phyloP scores from a whole-genome alignment of 2,329 filamentous ascomycete species.

The Aspergillus flavus region DNA sequence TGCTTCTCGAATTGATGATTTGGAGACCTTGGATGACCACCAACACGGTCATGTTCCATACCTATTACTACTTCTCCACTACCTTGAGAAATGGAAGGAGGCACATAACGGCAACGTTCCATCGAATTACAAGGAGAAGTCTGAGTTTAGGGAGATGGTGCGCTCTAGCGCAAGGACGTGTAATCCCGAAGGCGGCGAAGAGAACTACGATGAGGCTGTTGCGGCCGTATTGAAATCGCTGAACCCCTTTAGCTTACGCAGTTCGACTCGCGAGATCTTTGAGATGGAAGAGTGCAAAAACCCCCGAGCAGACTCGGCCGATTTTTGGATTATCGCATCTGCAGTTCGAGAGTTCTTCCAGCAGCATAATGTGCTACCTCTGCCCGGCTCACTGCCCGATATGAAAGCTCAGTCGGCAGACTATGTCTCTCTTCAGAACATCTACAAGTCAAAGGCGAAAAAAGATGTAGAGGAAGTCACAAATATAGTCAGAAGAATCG shows the following conservation, averaged over 20 bases:
- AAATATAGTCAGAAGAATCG: constrained; percentile 60
- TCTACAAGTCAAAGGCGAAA: constrained; percentile 88
- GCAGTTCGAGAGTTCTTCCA: constrained; percentile 78
- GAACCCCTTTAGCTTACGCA: constrained; percentile 66
- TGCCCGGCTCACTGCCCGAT: constrained; percentile 86
- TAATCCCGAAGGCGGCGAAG: constrained; percentile 83
- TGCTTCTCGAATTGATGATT: constrained; percentile 63
- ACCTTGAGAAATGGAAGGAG: constrained; percentile 77
- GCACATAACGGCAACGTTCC: constrained; percentile 69
- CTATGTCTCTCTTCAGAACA: constrained; percentile 86
- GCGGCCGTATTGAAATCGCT: constrained; percentile 88
- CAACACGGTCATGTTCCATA: constrained; percentile 93
- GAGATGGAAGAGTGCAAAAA: constrained; percentile 64
- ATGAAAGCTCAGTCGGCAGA: constrained; percentile 95
- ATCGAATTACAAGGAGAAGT: constrained; percentile 80
- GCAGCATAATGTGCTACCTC: constrained; percentile 72
- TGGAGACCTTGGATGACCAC: constrained; percentile 72
- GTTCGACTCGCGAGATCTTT: constrained; percentile 76
- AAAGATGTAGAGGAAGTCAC: constrained; percentile 77
- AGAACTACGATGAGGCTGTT: constrained; percentile 94
- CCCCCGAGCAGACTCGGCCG: constrained; percentile 53
- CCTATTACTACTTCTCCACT: constrained; percentile 78
- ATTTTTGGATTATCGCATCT: constrained; percentile 87
- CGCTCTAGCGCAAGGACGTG: constrained; percentile 67
- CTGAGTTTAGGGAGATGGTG: constrained; percentile 74